Evolutionary conservation across 1,139 yeast genomes (phyloP).

Genomic region (Debaryomyces robertsiae): DNA sequence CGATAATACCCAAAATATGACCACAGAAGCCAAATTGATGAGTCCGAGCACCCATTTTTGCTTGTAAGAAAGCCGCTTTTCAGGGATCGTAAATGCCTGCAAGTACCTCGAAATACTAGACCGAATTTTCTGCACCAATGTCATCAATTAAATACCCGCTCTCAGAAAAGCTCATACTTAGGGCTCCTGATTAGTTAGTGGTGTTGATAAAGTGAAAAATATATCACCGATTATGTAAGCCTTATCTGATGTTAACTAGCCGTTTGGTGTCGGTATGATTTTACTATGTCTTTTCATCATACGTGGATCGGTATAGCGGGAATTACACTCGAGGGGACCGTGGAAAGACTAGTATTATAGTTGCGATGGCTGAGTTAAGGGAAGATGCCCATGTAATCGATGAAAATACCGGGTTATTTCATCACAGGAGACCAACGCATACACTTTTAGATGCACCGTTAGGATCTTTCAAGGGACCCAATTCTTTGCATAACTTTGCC

Average conservation of each 20-base stretch:
- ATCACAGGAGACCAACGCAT: conserved; percentile 28
- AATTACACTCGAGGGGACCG: too few relatives aligned
- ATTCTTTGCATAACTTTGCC: conserved; percentile 51
- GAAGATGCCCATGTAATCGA: conserved; percentile 10
- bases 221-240: background rate
- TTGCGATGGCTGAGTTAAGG: background rate
- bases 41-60: conserved; percentile 79
- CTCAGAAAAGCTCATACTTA: too few relatives aligned
- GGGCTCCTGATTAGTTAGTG: too few relatives aligned
- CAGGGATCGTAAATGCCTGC: conserved; percentile 11
- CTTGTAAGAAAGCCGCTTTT: conserved; percentile 24
- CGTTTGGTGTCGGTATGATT: too few relatives aligned
- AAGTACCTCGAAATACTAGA: background rate
- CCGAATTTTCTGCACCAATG: conserved; percentile 3
- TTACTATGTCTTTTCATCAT: too few relatives aligned
- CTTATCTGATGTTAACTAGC: background rate
- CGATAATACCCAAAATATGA: conserved; percentile 84
- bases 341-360: background rate
- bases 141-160: background rate
- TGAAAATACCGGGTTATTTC: conserved; percentile 24
- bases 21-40: conserved; percentile 69
- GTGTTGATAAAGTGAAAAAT: background rate
- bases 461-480: conserved; percentile 52
- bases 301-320: too few relatives aligned
- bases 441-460: conserved; percentile 41